Evolutionary conservation across 768 basidiomycete genomes (phyloP).

Genomic region (Nevesoporus exiguus): DNA sequence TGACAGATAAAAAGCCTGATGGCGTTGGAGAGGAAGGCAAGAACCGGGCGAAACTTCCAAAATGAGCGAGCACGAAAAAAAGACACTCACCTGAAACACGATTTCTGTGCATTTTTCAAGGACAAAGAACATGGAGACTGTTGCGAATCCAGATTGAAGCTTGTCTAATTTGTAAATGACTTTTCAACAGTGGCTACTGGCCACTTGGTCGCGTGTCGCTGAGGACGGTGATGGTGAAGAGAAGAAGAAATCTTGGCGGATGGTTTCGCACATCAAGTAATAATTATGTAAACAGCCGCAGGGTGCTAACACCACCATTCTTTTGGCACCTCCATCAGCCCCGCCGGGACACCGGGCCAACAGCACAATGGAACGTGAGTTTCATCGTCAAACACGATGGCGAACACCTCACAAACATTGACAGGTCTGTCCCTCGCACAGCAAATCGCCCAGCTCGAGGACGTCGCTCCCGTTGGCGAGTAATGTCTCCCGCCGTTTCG

Average conservation of each 20-base stretch:
- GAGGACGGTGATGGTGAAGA: conserved; percentile 32
- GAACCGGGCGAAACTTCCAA: conserved; percentile 23
- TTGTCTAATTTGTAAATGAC: conserved; percentile 14
- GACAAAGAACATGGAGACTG: conserved; percentile 35
- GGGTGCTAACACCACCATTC: conserved; percentile 1
- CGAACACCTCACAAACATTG: conserved; percentile 2
- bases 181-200: conserved; percentile 26
- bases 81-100: conserved; percentile 31
- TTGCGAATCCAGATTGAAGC: conserved; percentile 36
- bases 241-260: conserved; percentile 19
- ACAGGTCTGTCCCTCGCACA: conserved; percentile 63
- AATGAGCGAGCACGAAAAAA: conserved; percentile 21
- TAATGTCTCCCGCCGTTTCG: conserved; percentile 10
- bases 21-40: conserved; percentile 21
- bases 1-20: conserved; percentile 33
- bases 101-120: conserved; percentile 37
- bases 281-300: conserved; percentile 31
- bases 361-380: conserved; percentile 30
- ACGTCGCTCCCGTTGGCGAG: conserved; percentile 65
- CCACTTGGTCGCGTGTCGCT: conserved; percentile 30
- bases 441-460: conserved; percentile 78
- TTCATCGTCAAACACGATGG: neutral
- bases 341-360: neutral
- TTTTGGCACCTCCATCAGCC: neutral
- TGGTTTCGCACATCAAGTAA: conserved; percentile 24